Conservation (phyloP, 1,284 basidiomycete genomes). For the Athelia sp. region DNA sequence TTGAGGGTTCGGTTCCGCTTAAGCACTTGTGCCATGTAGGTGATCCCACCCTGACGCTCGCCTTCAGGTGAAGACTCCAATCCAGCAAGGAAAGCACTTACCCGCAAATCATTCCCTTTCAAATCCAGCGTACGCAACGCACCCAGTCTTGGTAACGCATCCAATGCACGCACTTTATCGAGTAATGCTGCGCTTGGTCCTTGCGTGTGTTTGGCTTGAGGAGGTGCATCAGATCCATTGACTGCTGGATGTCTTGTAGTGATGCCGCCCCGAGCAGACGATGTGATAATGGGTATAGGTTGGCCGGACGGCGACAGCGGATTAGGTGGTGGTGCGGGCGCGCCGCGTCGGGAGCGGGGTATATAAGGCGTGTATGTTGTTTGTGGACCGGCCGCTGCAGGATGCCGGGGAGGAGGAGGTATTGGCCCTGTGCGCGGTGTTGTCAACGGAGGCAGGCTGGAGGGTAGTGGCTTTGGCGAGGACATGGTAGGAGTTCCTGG, state of each 20-base stretch:
- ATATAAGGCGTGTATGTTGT: constrained; percentile 82
- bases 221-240: constrained; percentile 7
- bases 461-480: constrained; percentile 20
- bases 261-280: constrained; percentile 72
- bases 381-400: constrained; percentile 41
- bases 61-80: neutral
- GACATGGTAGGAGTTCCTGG: constrained; percentile 11
- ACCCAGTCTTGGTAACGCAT: constrained; percentile 81
- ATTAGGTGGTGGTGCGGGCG: constrained; percentile 24
- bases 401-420: constrained; percentile 58
- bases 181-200: constrained; percentile 71
- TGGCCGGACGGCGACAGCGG: constrained; percentile 53
- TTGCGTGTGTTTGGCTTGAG: constrained; percentile 21
- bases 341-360: constrained; percentile 51
- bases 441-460: constrained; percentile 26
- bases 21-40: constrained; percentile 90
- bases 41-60: constrained; percentile 62
- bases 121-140: constrained; percentile 87
- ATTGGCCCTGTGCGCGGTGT: constrained; percentile 37
- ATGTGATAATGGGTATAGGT: constrained; percentile 67
- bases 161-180: constrained; percentile 79
- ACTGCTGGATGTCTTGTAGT: constrained; percentile 57
- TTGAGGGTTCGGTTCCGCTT: constrained; percentile 95
- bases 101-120: constrained; percentile 86
- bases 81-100: constrained; percentile 44